Evolutionary conservation across 495 filamentous ascomycete species (phyloP).

Genomic region (Clavariopsis aquatica): DNA sequence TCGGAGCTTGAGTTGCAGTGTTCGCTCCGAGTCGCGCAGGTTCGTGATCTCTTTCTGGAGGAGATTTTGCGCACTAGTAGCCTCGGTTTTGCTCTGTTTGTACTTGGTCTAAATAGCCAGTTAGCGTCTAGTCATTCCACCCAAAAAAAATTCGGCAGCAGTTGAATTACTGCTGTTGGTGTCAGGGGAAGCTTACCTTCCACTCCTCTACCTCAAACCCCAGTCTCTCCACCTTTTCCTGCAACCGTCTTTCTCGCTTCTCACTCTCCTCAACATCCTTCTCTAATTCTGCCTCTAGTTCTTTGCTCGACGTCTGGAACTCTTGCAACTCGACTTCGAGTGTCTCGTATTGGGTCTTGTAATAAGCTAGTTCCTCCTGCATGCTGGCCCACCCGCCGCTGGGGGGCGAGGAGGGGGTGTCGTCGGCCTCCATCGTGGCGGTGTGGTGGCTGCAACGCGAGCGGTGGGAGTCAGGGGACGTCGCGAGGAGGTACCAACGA

Average conservation of each 20-base stretch:
- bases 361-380: constrained; percentile 81
- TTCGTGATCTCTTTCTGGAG: constrained; percentile 96
- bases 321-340: constrained; percentile 89
- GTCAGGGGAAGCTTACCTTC: constrained; percentile 67
- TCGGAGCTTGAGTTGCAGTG: constrained; percentile 76
- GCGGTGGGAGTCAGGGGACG: constrained; percentile 10
- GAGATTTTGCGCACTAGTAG: constrained; percentile 74
- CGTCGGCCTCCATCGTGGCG: constrained; percentile 27
- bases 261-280: constrained; percentile 95
- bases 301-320: constrained; percentile 89
- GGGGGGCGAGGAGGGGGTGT: constrained; percentile 42
- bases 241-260: constrained; percentile 80
- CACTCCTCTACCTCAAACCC: constrained; percentile 94
- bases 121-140: constrained; percentile 30
- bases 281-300: constrained; percentile 92
- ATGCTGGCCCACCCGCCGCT: constrained; percentile 39
- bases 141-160: background rate
- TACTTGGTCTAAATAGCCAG: constrained; percentile 72
- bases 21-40: constrained; percentile 79
- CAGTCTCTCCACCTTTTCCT: constrained; percentile 81
- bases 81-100: constrained; percentile 89
- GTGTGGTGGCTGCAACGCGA: background rate
- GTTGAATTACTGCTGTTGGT: background rate
- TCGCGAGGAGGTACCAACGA: constrained; percentile 3
- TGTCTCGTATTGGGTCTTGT: constrained; percentile 93